Evolutionary conservation across 768 basidiomycete genomes (phyloP).

Genomic region (Hortiboletus campestris): DNA sequence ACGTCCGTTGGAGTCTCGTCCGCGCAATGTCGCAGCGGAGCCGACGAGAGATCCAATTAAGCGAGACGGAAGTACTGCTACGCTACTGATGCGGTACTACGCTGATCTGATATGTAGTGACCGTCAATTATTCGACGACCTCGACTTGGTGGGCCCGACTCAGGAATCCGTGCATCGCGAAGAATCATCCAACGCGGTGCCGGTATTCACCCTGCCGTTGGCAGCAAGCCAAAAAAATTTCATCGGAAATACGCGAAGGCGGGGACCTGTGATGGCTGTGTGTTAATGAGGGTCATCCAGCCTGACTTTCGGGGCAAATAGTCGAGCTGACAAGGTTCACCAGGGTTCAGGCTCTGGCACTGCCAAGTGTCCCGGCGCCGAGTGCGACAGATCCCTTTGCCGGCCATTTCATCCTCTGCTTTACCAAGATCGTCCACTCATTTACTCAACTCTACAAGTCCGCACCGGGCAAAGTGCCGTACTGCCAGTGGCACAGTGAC

Average conservation of each 20-base stretch:
- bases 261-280: slow-evolving; percentile 40
- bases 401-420: slow-evolving; percentile 11
- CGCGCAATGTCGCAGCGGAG: slow-evolving; percentile 16
- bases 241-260: slow-evolving; percentile 38
- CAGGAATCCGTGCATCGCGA: slow-evolving; percentile 3
- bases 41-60: slow-evolving; percentile 17
- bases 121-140: background rate
- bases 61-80: slow-evolving; percentile 12
- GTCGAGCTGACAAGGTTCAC: slow-evolving; percentile 25
- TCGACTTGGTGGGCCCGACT: background rate
- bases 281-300: slow-evolving; percentile 33
- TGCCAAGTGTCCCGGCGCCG: slow-evolving; percentile 28
- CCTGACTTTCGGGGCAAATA: slow-evolving; percentile 35
- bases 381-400: slow-evolving; percentile 17
- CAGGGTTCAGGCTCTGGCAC: slow-evolving; percentile 31
- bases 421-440: slow-evolving; percentile 24
- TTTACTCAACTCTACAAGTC: slow-evolving; percentile 27
- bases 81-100: background rate
- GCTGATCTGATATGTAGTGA: background rate
- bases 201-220: slow-evolving; percentile 21
- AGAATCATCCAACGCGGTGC: slow-evolving; percentile 10
- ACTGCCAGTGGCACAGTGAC: slow-evolving; percentile 19
- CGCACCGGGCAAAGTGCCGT: slow-evolving; percentile 29
- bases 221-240: slow-evolving; percentile 30
- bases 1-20: slow-evolving; percentile 3